Base-by-base conservation (phyloP, 306 rosid species). In the Geum urbanum region DNA sequence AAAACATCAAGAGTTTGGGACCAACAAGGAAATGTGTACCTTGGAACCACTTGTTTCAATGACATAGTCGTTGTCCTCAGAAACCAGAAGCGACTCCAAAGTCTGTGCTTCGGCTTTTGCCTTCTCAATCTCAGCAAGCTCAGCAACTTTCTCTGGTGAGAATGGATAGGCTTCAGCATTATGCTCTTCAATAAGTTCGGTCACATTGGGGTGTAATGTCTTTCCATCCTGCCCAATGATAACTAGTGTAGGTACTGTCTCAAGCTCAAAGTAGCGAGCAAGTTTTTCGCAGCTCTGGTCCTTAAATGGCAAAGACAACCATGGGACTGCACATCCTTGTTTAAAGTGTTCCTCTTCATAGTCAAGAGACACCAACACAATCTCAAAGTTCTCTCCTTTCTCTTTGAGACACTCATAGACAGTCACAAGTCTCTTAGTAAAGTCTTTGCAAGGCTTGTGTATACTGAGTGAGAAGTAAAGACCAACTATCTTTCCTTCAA, bases 301-400 rank as follows among this genome's bases (percentile, higher is more conserved):
- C 72, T 76, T 74, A 35, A 69, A 82, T 2, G 89, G 89, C 77
- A 85, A 76, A 6, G 89, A 69, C 66, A 79, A 69, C 85, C 89
- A 85, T 8, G 89, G 86, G 59, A 69, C 74, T 46, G 72, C 66
- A 7, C 74, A 39, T 7, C 55, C 83, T 69, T 74, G 9, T 60
- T 85, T 72, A 55, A 46, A 82, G 1, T 72, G 24, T 22, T 77
- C 82, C 8, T 85, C 83, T 63, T 80, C 79, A 46, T 8, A 0
- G 74, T 82, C 83, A 5, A 85, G 59, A 57, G 89, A 22, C 69
- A 85, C 70, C 55, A 80, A 71, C 69, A 85, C 85, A 61, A 85
- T 48, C 80, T 85, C 89, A 79, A 85, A 85, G n/a, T 27, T 72
- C 70, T 77, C 81, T 22, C 89, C 89, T 51, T 70, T 82, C 70